Conservation (phyloP, 805 yeast genomes). For the Zygotorulaspora danielsina region DNA sequence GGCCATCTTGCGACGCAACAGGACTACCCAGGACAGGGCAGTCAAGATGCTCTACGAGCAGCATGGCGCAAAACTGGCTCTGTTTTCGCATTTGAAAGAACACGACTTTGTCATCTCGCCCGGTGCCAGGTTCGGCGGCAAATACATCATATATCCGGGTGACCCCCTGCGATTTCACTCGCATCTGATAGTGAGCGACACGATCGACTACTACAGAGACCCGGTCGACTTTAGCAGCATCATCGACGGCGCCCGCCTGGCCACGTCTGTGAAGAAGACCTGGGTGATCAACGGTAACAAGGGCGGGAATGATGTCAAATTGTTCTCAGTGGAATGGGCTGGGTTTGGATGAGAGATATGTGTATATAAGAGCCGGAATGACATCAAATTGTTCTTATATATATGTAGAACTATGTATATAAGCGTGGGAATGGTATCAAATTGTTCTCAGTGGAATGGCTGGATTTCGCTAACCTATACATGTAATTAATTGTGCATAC, state of each 20-base stretch:
- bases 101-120: constrained; percentile 62
- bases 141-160: constrained; percentile 87
- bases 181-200: constrained; percentile 61
- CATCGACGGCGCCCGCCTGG: constrained; percentile 83
- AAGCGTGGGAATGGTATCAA: constrained; percentile 31
- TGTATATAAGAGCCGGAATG: constrained; percentile 13
- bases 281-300: constrained; percentile 55
- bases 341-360: constrained; percentile 66
- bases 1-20: neutral
- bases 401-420: no score
- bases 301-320: constrained; percentile 34
- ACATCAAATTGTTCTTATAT: no score
- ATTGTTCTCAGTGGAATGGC: constrained; percentile 86
- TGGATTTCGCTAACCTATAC: constrained; percentile 68
- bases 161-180: constrained; percentile 91
- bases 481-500: no score
- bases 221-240: constrained; percentile 54
- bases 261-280: constrained; percentile 86
- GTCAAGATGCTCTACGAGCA: neutral
- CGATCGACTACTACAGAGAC: constrained; percentile 42
- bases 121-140: constrained; percentile 88
- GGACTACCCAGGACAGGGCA: neutral
- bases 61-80: constrained; percentile 25
- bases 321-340: constrained; percentile 90
- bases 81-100: constrained; percentile 36